Evolutionary conservation across 164 flowering plant genomes (phyloP), one percentile per base, ranked within the genome.

Genomic region (Euptelea pleiosperma): DNA sequence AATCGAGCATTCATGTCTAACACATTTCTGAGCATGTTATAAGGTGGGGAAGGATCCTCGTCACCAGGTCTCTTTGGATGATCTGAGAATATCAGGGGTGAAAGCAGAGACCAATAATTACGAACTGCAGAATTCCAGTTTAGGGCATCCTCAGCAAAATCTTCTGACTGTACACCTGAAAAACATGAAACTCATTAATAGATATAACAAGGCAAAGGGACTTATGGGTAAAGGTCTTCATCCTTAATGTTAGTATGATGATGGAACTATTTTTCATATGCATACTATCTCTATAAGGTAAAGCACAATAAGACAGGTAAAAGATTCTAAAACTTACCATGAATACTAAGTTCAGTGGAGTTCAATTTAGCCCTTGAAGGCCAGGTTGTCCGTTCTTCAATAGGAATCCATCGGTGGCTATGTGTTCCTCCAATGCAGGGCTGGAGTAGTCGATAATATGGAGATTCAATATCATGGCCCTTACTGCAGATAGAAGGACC

Each of bases 21-120:
- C 62, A 94, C 96, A 80, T 91, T 94, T 57, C 99, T 71, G 34
- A 91, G 73, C 99, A 94, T 91, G 79, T 94, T 91, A 67, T 65
- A 89, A 46, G 99, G 99, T 30, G 99, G 93, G 35, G 86, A 75
- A 50, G 99, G 99, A 77, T 94, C 99, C 71, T 94, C 99, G 65
- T 85, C 99, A 14, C 99, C 96, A 33, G 97, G 99, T 67, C 99
- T 80, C 76, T 94, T 94, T 19, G 99, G 99, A 74, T 91, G 99
- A 73, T 94, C 99, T 1, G 97, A 94, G 81, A 94, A 94, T 60
- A 94, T 84, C 15, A 85, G 52, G 6, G 99, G 99, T 30, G 99
- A 94, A 16, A 94, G 83, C 36, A 94, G 86, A 58, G 99, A 85
- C 99, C 99, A 94, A 69, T 85, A 94, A 55, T 91, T 79, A 9